A percentile compares a stretch with the other conserved stretches of the same genome.
These are phyloP conservation scores for Oryza longistaminata DNA, from an alignment of 176 grass and related monocot species.

Conservation along the genomic window DNA sequence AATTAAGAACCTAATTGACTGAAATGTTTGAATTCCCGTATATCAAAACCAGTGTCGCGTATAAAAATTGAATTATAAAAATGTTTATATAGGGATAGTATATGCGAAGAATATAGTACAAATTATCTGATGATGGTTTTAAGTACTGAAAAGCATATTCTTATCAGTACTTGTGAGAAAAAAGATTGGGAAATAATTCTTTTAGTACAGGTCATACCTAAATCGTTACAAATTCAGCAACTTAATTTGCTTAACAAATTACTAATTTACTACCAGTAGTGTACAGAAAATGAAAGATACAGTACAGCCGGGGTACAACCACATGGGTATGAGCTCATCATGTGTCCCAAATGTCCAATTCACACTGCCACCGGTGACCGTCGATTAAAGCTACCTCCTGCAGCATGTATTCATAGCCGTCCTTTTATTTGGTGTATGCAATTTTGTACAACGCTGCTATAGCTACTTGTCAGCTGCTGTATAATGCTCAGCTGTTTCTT, in stretches of 20 bases:
- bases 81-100: no score
- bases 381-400: neutral
- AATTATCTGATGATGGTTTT: no score
- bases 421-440: neutral
- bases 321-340: conserved; percentile 52
- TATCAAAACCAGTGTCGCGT: no score
- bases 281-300: no score
- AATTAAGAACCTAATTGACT: no score
- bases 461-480: neutral
- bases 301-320: neutral
- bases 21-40: no score
- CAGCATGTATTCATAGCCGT: neutral
- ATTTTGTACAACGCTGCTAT: neutral
- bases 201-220: no score
- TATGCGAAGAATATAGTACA: no score
- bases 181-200: neutral
- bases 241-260: neutral
- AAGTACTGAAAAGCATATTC: no score
- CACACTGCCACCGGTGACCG: neutral
- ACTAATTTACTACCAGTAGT: neutral
- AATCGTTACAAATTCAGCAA: neutral
- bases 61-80: no score
- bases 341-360: conserved; percentile 4
- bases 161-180: neutral
- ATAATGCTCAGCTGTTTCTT: no score